Evolutionary conservation across 2,329 filamentous ascomycete species (phyloP).

Genomic region (Diplodia corticola): DNA sequence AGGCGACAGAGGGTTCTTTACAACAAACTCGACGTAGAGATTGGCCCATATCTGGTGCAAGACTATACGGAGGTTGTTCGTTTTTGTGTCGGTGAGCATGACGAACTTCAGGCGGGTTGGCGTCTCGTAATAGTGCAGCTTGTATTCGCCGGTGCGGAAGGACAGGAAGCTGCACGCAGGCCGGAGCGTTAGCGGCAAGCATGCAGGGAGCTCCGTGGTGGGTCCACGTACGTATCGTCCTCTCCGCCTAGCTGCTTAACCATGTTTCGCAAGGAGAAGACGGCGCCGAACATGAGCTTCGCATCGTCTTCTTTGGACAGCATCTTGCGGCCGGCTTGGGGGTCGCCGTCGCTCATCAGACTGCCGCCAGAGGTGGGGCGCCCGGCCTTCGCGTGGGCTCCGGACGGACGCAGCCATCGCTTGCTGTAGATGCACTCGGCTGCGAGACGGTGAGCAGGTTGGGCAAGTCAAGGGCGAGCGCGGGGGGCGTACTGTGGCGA

Average conservation of each 20-base stretch:
- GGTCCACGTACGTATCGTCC: constrained; percentile 66
- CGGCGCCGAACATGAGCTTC: constrained; percentile 94
- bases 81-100: constrained; percentile 88
- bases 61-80: constrained; percentile 87
- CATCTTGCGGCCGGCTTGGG: constrained; percentile 37
- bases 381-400: constrained; percentile 48
- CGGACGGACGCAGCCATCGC: constrained; percentile 67
- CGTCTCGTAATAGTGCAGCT: constrained; percentile 98
- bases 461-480: not conserved
- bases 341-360: constrained; percentile 47
- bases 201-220: not conserved
- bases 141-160: constrained; percentile 92
- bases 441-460: constrained; percentile 43
- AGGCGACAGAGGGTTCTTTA: constrained; percentile 65
- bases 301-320: constrained; percentile 72
- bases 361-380: constrained; percentile 52
- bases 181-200: not conserved
- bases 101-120: constrained; percentile 94
- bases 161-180: constrained; percentile 70
- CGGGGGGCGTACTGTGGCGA: constrained; percentile 77
- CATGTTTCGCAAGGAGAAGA: constrained; percentile 97
- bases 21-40: constrained; percentile 90
- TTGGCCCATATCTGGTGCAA: constrained; percentile 99
- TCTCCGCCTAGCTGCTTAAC: constrained; percentile 90
- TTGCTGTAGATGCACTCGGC: constrained; percentile 97